A percentile compares a stretch with the other conserved stretches of the same genome.
phyloP scores from a whole-genome alignment of 495 filamentous ascomycete species.

The Aspergillus nanangensis region DNA sequence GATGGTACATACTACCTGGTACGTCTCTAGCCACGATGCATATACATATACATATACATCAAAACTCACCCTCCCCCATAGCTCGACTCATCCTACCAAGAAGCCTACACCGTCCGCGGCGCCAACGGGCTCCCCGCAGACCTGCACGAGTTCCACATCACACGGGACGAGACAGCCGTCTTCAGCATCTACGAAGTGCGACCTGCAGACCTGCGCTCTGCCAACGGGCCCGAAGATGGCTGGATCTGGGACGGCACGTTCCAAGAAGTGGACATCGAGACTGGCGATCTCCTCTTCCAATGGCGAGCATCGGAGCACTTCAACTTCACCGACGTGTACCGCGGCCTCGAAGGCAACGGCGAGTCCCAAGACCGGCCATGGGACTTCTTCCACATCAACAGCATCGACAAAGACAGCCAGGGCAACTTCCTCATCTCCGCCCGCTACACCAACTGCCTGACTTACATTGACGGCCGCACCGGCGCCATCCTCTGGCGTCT shows the following conservation, averaged over 20 bases:
- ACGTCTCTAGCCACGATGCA: no score
- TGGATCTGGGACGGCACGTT: slow-evolving; percentile 50
- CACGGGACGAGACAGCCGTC: slow-evolving; percentile 43
- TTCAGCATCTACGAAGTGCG: slow-evolving; percentile 45
- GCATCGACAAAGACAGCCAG: slow-evolving; percentile 35
- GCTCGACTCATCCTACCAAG: slow-evolving; percentile 46
- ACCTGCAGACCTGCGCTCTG: slow-evolving; percentile 32
- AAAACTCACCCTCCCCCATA: slow-evolving; percentile 9
- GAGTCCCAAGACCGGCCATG: slow-evolving; percentile 24
- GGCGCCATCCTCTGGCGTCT: slow-evolving; percentile 40
- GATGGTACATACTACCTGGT: slow-evolving; percentile 48
- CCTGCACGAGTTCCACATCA: slow-evolving; percentile 46
- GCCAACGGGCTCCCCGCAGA: slow-evolving; percentile 27
- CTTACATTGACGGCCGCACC: slow-evolving; percentile 25
- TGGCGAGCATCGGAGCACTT: slow-evolving; percentile 40
- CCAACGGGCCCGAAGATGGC: slow-evolving; percentile 36
- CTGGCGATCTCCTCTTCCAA: slow-evolving; percentile 34
- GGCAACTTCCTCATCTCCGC: slow-evolving; percentile 43
- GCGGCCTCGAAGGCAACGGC: slow-evolving; percentile 18
- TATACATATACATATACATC: background rate
- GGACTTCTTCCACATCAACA: slow-evolving; percentile 47
- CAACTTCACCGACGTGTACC: slow-evolving; percentile 21
- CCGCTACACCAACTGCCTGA: slow-evolving; percentile 35
- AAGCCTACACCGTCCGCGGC: slow-evolving; percentile 35
- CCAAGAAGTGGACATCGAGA: slow-evolving; percentile 46